A percentile compares a stretch with the other conserved stretches of the same genome.
Conservation (phyloP, 2,329 filamentous ascomycete species). For the Nemania serpens region DNA sequence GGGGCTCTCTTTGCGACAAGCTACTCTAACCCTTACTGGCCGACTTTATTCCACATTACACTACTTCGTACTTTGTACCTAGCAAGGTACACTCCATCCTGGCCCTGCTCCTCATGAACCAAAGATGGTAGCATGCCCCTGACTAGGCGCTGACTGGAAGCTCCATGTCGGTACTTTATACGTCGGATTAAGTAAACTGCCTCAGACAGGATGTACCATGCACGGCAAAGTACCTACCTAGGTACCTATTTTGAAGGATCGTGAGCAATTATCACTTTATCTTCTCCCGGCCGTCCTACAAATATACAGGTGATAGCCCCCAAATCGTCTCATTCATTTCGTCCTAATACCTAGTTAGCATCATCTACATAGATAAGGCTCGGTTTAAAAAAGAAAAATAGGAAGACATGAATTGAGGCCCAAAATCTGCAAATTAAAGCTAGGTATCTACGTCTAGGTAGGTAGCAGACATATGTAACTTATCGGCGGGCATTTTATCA, state of each 20-base stretch:
- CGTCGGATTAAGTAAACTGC: too few species aligned
- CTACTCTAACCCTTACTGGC: conserved; percentile 14
- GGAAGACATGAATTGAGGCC: too few species aligned
- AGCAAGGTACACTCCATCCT: neutral
- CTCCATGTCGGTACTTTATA: conserved; percentile 13
- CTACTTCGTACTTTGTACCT: too few species aligned
- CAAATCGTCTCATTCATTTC: neutral
- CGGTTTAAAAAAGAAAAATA: too few species aligned
- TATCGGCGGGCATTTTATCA: conserved; percentile 4
- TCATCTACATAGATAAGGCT: too few species aligned
- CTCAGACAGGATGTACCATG: too few species aligned
- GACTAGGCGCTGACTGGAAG: conserved; percentile 3
- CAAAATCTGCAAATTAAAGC: neutral
- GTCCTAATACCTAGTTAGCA: too few species aligned
- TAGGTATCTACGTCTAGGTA: neutral
- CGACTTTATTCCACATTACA: neutral
- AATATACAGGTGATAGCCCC: neutral
- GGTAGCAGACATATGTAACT: neutral
- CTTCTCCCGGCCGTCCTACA: neutral
- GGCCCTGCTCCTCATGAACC: neutral
- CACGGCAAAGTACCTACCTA: conserved; percentile 1
- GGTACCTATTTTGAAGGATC: conserved; percentile 7
- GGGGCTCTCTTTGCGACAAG: conserved; percentile 12
- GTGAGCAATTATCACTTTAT: neutral
- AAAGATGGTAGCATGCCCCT: conserved; percentile 7